Evolutionary conservation across 1,284 basidiomycete species (phyloP).

Genomic region (Sporisorium exsertum): DNA sequence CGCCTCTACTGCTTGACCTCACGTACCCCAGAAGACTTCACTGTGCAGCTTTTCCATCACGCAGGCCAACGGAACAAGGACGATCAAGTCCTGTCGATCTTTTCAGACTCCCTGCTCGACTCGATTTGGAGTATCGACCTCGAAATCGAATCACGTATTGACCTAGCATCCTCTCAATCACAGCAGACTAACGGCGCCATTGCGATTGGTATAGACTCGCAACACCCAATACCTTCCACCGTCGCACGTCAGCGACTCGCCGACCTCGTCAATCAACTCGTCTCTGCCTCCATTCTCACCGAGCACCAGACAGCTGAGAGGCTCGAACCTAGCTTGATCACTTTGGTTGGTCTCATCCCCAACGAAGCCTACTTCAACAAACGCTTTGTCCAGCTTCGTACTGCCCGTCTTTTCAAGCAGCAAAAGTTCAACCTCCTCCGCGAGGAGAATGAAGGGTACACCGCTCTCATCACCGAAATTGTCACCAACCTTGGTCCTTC

Average conservation of each 20-base stretch:
- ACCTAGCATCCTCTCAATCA: conserved; percentile 14
- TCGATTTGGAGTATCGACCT: conserved; percentile 60
- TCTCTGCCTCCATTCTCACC: conserved; percentile 20
- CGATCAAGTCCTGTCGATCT: not conserved
- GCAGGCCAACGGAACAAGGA: not conserved
- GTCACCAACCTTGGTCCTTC: conserved; percentile 81
- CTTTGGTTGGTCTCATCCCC: conserved; percentile 44
- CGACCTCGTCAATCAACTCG: conserved; percentile 27
- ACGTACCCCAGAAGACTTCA: conserved; percentile 8
- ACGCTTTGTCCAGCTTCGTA: conserved; percentile 63
- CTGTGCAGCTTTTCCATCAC: conserved; percentile 3
- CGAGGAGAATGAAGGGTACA: conserved; percentile 97
- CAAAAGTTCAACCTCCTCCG: conserved; percentile 97
- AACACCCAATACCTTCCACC: conserved; percentile 22
- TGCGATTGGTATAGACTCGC: conserved; percentile 10
- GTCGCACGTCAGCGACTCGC: conserved; percentile 38
- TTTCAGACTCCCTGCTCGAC: conserved; percentile 53
- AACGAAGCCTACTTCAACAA: conserved; percentile 57
- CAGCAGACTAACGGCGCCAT: not conserved
- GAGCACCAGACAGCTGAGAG: conserved; percentile 30
- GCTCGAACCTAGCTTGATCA: conserved; percentile 56
- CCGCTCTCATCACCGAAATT: conserved; percentile 87
- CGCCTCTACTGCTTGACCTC: conserved; percentile 19
- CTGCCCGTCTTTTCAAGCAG: conserved; percentile 81
- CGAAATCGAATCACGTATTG: conserved; percentile 60